Evolutionary conservation across 495 filamentous ascomycete genomes (phyloP).

Genomic region (Penicillium steckii): DNA sequence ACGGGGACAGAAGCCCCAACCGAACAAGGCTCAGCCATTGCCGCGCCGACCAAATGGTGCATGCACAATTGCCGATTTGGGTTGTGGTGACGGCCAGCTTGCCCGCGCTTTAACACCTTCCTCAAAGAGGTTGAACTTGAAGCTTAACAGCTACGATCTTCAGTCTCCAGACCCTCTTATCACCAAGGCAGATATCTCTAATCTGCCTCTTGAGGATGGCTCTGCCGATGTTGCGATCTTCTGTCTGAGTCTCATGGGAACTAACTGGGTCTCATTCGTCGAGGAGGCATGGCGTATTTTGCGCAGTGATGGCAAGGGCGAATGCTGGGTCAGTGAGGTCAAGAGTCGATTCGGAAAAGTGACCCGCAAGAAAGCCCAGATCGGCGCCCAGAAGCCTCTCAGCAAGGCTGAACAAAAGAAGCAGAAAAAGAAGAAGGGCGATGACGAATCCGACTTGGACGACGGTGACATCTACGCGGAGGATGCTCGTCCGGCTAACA

Average conservation of each 20-base stretch:
- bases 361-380: slow-evolving; percentile 51
- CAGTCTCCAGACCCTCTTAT: slow-evolving; percentile 66
- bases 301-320: slow-evolving; percentile 75
- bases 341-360: slow-evolving; percentile 82
- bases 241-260: slow-evolving; percentile 96
- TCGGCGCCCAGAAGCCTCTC: slow-evolving; percentile 62
- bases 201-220: slow-evolving; percentile 69
- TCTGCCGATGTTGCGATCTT: slow-evolving; percentile 84
- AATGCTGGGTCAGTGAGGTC: slow-evolving; percentile 96
- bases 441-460: slow-evolving; percentile 42
- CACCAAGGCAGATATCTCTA: slow-evolving; percentile 82
- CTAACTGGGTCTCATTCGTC: slow-evolving; percentile 93
- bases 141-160: slow-evolving; percentile 66
- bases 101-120: slow-evolving; percentile 56
- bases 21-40: slow-evolving; percentile 33
- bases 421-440: slow-evolving; percentile 39
- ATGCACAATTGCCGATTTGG: slow-evolving; percentile 82
- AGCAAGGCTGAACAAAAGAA: slow-evolving; percentile 56
- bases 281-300: slow-evolving; percentile 92
- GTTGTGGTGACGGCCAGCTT: slow-evolving; percentile 79
- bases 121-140: slow-evolving; percentile 61
- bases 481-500: slow-evolving; percentile 37
- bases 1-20: slow-evolving; percentile 34
- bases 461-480: slow-evolving; percentile 49
- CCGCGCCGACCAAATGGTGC: slow-evolving; percentile 53